Percentiles rank a stretch among this genome's conserved stretches.
Conservation (phyloP, 768 basidiomycete genomes). For the Boletales sp. region DNA sequence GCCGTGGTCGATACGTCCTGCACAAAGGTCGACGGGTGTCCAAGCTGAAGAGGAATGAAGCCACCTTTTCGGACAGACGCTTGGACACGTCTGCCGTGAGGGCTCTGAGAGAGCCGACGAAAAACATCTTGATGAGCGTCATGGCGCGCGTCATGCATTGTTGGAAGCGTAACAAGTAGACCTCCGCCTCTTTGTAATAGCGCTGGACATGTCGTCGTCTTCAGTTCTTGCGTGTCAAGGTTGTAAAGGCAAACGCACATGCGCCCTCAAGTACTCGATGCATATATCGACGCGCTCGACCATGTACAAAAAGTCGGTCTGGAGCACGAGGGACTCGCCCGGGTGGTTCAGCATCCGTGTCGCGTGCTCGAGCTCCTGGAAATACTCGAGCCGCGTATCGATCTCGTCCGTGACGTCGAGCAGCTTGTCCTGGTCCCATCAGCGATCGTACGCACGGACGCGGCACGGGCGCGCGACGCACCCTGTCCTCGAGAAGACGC, state of each 20-base stretch:
- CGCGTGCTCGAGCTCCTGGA: conserved; percentile 90
- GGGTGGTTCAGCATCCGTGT: conserved; percentile 94
- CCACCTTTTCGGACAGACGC: conserved; percentile 71
- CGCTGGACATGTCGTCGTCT: conserved; percentile 45
- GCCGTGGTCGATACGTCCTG: conserved; percentile 79
- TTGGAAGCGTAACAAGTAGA: conserved; percentile 95
- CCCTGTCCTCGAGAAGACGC: conserved; percentile 83
- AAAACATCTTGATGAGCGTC: conserved; percentile 98
- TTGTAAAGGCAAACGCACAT: conserved; percentile 51
- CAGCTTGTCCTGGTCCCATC: conserved; percentile 58
- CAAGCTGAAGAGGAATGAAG: neutral
- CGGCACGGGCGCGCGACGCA: conserved; percentile 34
- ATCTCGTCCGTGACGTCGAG: conserved; percentile 82
- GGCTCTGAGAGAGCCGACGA: conserved; percentile 78
- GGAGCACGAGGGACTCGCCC: conserved; percentile 85
- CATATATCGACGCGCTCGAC: conserved; percentile 94
- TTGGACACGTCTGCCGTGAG: conserved; percentile 75
- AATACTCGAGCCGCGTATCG: conserved; percentile 79
- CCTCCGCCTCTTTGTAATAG: conserved; percentile 87
- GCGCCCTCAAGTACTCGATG: conserved; percentile 81
- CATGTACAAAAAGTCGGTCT: conserved; percentile 92
- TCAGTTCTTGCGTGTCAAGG: conserved; percentile 1
- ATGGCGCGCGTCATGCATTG: conserved; percentile 98
- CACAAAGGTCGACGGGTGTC: neutral
- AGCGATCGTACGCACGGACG: neutral